A percentile compares a stretch with the other conserved stretches of the same genome.
These are phyloP conservation scores for Suhomyces faveliae DNA, from an alignment of 805 yeast species.

Conservation along the genomic window DNA sequence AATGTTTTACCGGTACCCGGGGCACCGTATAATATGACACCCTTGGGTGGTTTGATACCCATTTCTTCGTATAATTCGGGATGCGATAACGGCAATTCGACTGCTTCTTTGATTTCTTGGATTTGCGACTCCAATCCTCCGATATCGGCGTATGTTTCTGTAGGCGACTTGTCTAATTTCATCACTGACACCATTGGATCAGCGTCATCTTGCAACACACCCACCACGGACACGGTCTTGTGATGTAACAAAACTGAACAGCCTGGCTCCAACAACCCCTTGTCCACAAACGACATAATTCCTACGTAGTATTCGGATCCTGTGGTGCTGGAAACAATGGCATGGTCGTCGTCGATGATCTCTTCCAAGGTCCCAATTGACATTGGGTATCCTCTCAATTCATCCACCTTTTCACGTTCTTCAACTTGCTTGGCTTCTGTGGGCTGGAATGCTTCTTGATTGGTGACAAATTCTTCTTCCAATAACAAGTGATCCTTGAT, in stretches of 20 bases:
- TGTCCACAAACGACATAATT: slow-evolving; percentile 93
- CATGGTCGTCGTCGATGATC: slow-evolving; percentile 97
- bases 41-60: slow-evolving; percentile 99
- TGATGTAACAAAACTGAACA: slow-evolving; percentile 94
- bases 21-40: slow-evolving; percentile 94
- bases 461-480: slow-evolving; percentile 94
- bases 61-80: slow-evolving; percentile 96
- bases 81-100: slow-evolving; percentile 91
- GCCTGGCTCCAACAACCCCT: slow-evolving; percentile 93
- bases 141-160: slow-evolving; percentile 93
- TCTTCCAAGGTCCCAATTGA: slow-evolving; percentile 96
- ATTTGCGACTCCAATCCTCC: slow-evolving; percentile 96
- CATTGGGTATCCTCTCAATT: slow-evolving; percentile 94
- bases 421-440: slow-evolving; percentile 96
- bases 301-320: slow-evolving; percentile 98
- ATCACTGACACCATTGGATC: slow-evolving; percentile 97
- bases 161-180: slow-evolving; percentile 97
- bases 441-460: slow-evolving; percentile 92
- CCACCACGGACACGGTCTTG: slow-evolving; percentile 94
- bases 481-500: slow-evolving; percentile 92
- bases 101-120: slow-evolving; percentile 97
- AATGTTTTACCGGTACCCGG: slow-evolving; percentile 98
- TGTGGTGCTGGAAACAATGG: slow-evolving; percentile 91
- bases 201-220: slow-evolving; percentile 96
- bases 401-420: slow-evolving; percentile 93